Evolutionary conservation across 148 eudicot genomes (phyloP).

Genomic region (Vaccinium darrowii): DNA sequence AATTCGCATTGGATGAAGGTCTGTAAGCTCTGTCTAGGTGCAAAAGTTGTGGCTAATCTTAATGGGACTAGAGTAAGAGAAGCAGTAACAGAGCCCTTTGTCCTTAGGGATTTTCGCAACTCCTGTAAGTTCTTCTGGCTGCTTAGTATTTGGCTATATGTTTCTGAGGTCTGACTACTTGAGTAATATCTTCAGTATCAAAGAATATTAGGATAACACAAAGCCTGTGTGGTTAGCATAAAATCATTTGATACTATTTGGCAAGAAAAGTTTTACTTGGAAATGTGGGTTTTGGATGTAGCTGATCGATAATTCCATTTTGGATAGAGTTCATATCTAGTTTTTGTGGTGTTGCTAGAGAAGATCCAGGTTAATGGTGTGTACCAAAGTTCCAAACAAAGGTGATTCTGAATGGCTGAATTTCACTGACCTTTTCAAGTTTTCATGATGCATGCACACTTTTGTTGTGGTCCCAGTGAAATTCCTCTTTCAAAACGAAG

Average conservation of each 20-base stretch:
- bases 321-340: neutral
- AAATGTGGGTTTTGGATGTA: neutral
- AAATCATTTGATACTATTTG: neutral
- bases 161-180: neutral
- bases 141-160: neutral
- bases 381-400: neutral
- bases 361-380: neutral
- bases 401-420: too few species aligned
- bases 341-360: neutral
- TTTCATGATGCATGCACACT: neutral
- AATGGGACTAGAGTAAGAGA: slow-evolving; percentile 21
- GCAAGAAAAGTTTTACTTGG: neutral
- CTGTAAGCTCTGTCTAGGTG: slow-evolving; percentile 24
- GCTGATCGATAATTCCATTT: neutral
- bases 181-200: neutral
- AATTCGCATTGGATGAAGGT: slow-evolving; percentile 20
- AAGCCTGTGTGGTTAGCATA: neutral
- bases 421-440: too few species aligned
- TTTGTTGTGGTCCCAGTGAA: neutral
- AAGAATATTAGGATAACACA: neutral
- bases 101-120: slow-evolving; percentile 26
- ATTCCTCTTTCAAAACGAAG: too few species aligned
- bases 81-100: slow-evolving; percentile 32
- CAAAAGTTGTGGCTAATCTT: slow-evolving; percentile 26
- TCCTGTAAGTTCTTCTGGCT: slow-evolving; percentile 5